These are phyloP conservation scores for Sporothrix mexicana DNA, from an alignment of 2,329 filamentous ascomycete genomes.

Conservation along the genomic window DNA sequence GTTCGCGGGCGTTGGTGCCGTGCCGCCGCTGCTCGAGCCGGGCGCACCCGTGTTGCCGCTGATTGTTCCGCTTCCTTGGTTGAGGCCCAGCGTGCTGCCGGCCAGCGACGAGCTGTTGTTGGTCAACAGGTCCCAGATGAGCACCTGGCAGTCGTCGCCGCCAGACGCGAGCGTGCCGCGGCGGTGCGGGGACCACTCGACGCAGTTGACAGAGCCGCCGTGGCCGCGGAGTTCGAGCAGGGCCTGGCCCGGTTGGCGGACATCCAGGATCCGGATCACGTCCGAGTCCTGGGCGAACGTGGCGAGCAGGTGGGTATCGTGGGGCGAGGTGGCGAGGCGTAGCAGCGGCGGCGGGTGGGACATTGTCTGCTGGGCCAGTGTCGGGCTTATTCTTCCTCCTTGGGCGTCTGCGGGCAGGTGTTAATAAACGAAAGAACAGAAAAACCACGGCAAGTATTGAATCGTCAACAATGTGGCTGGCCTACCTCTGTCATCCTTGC, in stretches of 20 bases:
- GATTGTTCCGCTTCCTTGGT: background rate
- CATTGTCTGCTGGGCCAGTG: conserved; percentile 78
- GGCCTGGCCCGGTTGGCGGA: conserved; percentile 93
- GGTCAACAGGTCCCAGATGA: conserved; percentile 92
- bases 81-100: conserved; percentile 31
- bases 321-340: conserved; percentile 85
- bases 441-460: too few species aligned
- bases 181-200: conserved; percentile 88
- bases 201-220: conserved; percentile 81
- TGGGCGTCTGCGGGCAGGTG: conserved; percentile 53
- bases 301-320: conserved; percentile 93
- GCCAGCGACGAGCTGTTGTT: conserved; percentile 49
- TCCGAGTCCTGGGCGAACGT: conserved; percentile 95
- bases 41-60: conserved; percentile 31
- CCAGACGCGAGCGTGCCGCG: conserved; percentile 90
- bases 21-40: background rate
- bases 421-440: too few species aligned
- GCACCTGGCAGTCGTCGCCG: conserved; percentile 86
- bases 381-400: conserved; percentile 71
- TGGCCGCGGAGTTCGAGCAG: conserved; percentile 92
- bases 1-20: conserved; percentile 46
- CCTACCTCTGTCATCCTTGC: conserved; percentile 77
- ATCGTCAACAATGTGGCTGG: background rate
- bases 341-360: conserved; percentile 77
- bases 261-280: conserved; percentile 91